Evolutionary conservation across 2,329 filamentous ascomycete species (phyloP).

Genomic region (Aspergillus hiratsukae): DNA sequence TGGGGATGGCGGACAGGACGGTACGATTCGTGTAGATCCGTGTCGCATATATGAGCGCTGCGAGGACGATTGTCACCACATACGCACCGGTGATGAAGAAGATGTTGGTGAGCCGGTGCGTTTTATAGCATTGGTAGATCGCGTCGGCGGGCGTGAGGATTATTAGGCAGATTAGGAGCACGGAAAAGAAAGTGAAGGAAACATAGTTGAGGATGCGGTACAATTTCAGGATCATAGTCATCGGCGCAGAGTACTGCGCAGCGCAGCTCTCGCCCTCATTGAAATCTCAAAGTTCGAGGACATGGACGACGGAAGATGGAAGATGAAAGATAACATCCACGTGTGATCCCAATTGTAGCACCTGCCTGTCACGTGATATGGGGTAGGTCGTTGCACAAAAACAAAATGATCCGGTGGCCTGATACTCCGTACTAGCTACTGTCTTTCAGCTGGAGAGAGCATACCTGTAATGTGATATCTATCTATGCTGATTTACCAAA

Average conservation of each 20-base stretch:
- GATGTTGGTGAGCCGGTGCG: conserved; percentile 69
- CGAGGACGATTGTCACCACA: conserved; percentile 64
- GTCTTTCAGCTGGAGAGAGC: background rate
- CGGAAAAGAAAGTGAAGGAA: conserved; percentile 70
- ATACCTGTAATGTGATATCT: background rate
- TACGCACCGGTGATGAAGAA: conserved; percentile 76
- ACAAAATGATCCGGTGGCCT: background rate
- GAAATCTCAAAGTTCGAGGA: background rate
- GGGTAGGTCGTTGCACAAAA: background rate
- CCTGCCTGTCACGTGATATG: conserved; percentile 1
- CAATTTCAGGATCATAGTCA: conserved; percentile 42
- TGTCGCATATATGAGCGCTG: conserved; percentile 71
- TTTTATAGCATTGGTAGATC: conserved; percentile 69
- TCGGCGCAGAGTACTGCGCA: conserved; percentile 19
- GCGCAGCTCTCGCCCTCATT: conserved; percentile 5
- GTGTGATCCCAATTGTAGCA: background rate
- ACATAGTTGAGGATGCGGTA: conserved; percentile 78
- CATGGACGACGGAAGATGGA: background rate
- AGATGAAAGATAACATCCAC: background rate
- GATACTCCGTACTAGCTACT: background rate
- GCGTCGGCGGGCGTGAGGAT: conserved; percentile 76
- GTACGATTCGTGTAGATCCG: conserved; percentile 84
- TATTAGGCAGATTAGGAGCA: conserved; percentile 68
- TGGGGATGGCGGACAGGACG: conserved; percentile 77
- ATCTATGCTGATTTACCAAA: background rate